A percentile compares a stretch with the other conserved stretches of the same genome.
These are phyloP conservation scores for Globisporangium mamillatum DNA, from an alignment of 352 stramenopile species.

Conservation along the genomic window DNA sequence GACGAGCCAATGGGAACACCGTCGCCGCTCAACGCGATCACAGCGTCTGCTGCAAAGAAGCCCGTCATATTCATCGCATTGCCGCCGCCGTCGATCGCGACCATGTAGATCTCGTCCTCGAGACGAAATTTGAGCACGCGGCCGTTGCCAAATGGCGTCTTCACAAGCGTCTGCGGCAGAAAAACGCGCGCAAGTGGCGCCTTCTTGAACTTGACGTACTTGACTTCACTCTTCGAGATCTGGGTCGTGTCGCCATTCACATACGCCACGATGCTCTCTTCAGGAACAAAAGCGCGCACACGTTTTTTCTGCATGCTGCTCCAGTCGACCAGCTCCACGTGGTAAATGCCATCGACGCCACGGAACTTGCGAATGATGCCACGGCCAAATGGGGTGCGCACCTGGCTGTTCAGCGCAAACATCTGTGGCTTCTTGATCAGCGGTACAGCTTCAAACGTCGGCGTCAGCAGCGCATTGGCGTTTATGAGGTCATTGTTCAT, in stretches of 20 bases:
- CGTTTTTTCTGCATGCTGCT: constrained; percentile 35
- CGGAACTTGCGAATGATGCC: constrained; percentile 73
- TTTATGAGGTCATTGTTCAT: constrained; percentile 63
- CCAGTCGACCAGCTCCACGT: constrained; percentile 77
- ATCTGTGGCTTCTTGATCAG: constrained; percentile 64
- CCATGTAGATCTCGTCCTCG: constrained; percentile 71
- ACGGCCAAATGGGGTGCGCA: constrained; percentile 62
- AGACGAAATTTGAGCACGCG: constrained; percentile 56
- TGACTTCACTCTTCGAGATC: constrained; percentile 41
- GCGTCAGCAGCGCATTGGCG: constrained; percentile 62
- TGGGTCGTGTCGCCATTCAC: constrained; percentile 35
- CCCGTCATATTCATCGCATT: constrained; percentile 39
- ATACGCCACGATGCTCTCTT: constrained; percentile 49
- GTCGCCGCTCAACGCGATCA: constrained; percentile 40
- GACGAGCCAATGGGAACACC: constrained; percentile 37
- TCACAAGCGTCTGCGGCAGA: constrained; percentile 48
- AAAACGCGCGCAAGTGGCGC: constrained; percentile 41
- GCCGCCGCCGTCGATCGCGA: constrained; percentile 41
- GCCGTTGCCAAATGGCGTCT: constrained; percentile 78
- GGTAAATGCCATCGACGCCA: constrained; percentile 73
- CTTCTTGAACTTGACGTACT: constrained; percentile 58
- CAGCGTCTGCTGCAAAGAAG: constrained; percentile 48
- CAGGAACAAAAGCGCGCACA: constrained; percentile 48
- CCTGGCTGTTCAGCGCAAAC: constrained; percentile 50
- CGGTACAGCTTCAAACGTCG: constrained; percentile 25